Percentiles rank a stretch among this genome's conserved stretches.
Conservation (phyloP, 768 basidiomycete species). For the Suillus hirtellus region DNA sequence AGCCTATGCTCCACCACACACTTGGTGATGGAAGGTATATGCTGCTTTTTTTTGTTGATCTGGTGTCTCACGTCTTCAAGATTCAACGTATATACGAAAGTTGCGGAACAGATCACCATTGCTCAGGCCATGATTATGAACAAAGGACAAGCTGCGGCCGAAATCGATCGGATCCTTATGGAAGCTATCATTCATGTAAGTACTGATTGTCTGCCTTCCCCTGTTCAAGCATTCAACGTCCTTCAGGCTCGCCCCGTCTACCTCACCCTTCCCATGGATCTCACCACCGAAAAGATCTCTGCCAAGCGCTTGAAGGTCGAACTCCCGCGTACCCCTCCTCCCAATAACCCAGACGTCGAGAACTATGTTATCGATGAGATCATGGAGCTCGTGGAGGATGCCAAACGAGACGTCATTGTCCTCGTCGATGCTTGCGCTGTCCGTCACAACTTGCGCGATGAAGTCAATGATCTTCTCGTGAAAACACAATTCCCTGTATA, state of each 20-base stretch:
- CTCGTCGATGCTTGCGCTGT: constrained; percentile 82
- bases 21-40: constrained; percentile 75
- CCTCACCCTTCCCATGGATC: constrained; percentile 81
- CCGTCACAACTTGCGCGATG: constrained; percentile 65
- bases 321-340: constrained; percentile 47
- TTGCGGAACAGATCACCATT: constrained; percentile 72
- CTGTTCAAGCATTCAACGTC: neutral
- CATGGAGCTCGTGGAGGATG: constrained; percentile 57
- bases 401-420: constrained; percentile 62
- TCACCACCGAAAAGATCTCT: constrained; percentile 70
- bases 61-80: constrained; percentile 34
- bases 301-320: constrained; percentile 61
- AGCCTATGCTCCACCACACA: constrained; percentile 84
- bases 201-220: neutral
- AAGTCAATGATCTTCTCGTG: constrained; percentile 60
- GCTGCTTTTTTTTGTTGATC: neutral
- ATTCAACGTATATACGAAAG: constrained; percentile 78
- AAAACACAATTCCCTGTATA: constrained; percentile 75
- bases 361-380: constrained; percentile 76
- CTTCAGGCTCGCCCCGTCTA: constrained; percentile 82
- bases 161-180: constrained; percentile 79
- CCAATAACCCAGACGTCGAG: constrained; percentile 60
- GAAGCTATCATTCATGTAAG: constrained; percentile 60
- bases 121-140: constrained; percentile 62
- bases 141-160: constrained; percentile 54